These are phyloP conservation scores for Podaxis sp. DNA, from an alignment of 768 basidiomycete genomes.

Conservation along the genomic window DNA sequence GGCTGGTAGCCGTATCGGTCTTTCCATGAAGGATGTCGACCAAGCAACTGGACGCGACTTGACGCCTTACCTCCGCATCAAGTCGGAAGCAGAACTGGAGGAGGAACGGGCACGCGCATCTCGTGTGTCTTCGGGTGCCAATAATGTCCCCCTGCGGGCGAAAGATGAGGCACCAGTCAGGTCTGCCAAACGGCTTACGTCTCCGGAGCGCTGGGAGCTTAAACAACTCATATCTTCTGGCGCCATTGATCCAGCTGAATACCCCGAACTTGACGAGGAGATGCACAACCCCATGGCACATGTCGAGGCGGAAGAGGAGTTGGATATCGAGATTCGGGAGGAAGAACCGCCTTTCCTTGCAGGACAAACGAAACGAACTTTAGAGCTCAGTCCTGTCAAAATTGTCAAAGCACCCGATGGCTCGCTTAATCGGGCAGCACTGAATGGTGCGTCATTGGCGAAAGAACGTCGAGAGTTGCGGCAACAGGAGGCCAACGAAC, in stretches of 20 bases:
- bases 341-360: slow-evolving; percentile 95
- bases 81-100: slow-evolving; percentile 90
- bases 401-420: slow-evolving; percentile 99
- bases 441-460: slow-evolving; percentile 89
- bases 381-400: slow-evolving; percentile 96
- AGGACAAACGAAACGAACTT: slow-evolving; percentile 93
- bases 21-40: slow-evolving; percentile 99
- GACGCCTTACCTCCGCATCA: slow-evolving; percentile 92
- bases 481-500: slow-evolving; percentile 92
- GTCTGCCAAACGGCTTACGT: slow-evolving; percentile 88
- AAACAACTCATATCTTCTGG: slow-evolving; percentile 98
- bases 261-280: slow-evolving; percentile 90
- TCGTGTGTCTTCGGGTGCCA: slow-evolving; percentile 76
- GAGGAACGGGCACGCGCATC: slow-evolving; percentile 69
- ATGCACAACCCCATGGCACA: slow-evolving; percentile 72
- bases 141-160: slow-evolving; percentile 75
- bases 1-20: slow-evolving; percentile 73
- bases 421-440: slow-evolving; percentile 91
- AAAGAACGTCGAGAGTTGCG: slow-evolving; percentile 94
- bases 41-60: slow-evolving; percentile 88
- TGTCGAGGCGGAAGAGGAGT: slow-evolving; percentile 91
- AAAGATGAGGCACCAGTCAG: slow-evolving; percentile 57
- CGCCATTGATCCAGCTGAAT: slow-evolving; percentile 87
- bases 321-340: slow-evolving; percentile 96
- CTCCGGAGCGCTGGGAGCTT: slow-evolving; percentile 99